These are phyloP conservation scores for Arabidopsis lyrata DNA, from an alignment of 441 rosid genomes.

Conservation along the genomic window DNA sequence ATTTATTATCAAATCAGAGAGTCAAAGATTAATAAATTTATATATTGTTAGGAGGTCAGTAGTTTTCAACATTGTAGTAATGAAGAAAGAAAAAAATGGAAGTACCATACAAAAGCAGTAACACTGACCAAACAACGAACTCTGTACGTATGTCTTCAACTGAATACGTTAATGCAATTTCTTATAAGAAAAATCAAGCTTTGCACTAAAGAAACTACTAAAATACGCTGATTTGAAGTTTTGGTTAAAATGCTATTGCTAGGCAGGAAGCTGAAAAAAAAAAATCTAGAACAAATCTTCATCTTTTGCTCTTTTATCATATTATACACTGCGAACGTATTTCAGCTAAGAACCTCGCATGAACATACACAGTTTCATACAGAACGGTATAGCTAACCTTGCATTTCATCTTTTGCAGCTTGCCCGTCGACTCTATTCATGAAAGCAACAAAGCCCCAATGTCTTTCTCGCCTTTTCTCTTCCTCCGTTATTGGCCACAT, in stretches of 20 bases:
- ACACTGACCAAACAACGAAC: constrained; percentile 14
- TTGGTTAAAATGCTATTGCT: constrained; percentile 13
- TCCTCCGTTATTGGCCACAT: constrained; percentile 99
- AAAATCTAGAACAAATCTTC: constrained; percentile 45
- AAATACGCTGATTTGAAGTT: background rate
- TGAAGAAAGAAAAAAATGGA: constrained; percentile 2
- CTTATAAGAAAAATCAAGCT: background rate
- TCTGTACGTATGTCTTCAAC: background rate
- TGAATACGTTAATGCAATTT: background rate
- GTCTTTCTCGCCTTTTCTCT: constrained; percentile 84
- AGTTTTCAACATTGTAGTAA: constrained; percentile 16
- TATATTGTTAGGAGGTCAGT: constrained; percentile 21
- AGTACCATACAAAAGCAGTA: background rate
- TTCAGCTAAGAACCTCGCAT: background rate
- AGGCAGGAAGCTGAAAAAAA: background rate
- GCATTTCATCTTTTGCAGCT: constrained; percentile 99
- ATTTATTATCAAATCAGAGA: constrained; percentile 7
- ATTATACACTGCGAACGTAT: constrained; percentile 2
- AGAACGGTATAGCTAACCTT: constrained; percentile 58
- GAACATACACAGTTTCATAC: background rate
- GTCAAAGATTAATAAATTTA: constrained; percentile 12
- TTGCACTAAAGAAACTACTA: background rate
- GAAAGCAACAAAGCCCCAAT: constrained; percentile 96
- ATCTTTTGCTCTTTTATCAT: constrained; percentile 83
- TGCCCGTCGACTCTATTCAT: constrained; percentile 97